These are phyloP conservation scores for Aspergillus aculeatinus DNA, from an alignment of 2,329 filamentous ascomycete species.

Conservation along the genomic window DNA sequence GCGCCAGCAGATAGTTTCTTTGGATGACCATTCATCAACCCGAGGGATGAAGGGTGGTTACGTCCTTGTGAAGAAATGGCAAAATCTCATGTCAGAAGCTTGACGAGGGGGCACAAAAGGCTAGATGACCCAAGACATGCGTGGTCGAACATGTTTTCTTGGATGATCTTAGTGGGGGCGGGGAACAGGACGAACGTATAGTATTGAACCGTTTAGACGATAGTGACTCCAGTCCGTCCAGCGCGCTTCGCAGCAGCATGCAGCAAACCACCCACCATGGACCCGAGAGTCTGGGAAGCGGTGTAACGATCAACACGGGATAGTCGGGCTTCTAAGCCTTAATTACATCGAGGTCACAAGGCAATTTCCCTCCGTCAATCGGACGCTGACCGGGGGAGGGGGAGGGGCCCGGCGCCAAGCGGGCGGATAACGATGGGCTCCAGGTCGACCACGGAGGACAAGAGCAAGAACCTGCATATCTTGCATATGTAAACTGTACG, in stretches of 20 bases:
- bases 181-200: neutral
- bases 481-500: neutral
- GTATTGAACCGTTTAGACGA: neutral
- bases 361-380: neutral
- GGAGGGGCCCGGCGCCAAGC: neutral
- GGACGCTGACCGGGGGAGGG: neutral
- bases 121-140: neutral
- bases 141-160: no score
- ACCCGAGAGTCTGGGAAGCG: slow-evolving; percentile 22
- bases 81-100: neutral
- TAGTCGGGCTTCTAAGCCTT: neutral
- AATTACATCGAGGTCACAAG: slow-evolving; percentile 5
- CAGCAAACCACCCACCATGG: slow-evolving; percentile 22
- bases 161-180: neutral
- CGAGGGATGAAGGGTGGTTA: neutral
- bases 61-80: neutral
- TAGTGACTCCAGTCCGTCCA: neutral
- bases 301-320: slow-evolving; percentile 18
- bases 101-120: neutral
- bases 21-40: neutral
- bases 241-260: slow-evolving; percentile 35
- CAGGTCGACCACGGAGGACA: slow-evolving; percentile 1
- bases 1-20: neutral
- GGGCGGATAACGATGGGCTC: slow-evolving; percentile 4
- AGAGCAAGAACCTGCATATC: neutral